phyloP scores from a whole-genome alignment of 2,329 filamentous ascomycete species.

The Colletotrichum liriopes region DNA sequence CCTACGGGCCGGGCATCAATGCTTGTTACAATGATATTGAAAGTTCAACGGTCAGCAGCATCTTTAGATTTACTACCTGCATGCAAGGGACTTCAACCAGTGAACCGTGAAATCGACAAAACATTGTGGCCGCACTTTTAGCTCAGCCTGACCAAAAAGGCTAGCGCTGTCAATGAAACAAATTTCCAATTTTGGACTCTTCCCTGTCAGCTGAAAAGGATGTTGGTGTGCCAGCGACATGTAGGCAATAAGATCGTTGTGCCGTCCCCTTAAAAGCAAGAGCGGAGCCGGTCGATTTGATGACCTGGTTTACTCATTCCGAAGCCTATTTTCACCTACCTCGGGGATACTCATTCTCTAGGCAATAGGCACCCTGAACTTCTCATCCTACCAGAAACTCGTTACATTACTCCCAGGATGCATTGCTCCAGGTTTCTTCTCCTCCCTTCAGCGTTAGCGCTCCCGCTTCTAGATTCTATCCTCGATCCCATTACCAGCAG shows the following conservation, averaged over 20 bases:
- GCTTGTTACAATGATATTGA: no score
- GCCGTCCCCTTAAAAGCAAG: neutral
- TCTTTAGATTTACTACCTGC: no score
- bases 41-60: no score
- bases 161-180: neutral
- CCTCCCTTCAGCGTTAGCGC: neutral
- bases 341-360: neutral
- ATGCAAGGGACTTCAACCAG: no score
- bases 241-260: neutral
- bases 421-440: neutral
- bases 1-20: no score
- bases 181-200: neutral
- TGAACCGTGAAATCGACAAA: no score
- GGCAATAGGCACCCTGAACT: neutral
- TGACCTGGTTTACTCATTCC: neutral
- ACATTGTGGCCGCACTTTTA: no score
- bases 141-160: no score
- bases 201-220: neutral
- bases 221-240: neutral
- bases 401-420: neutral
- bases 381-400: no score
- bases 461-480: conserved; percentile 7
- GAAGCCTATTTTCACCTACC: neutral
- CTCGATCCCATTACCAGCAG: conserved; percentile 1
- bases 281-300: neutral